Conservation (phyloP, 352 stramenopile genomes). For the Globisporangium rhizosaccharum region DNA sequence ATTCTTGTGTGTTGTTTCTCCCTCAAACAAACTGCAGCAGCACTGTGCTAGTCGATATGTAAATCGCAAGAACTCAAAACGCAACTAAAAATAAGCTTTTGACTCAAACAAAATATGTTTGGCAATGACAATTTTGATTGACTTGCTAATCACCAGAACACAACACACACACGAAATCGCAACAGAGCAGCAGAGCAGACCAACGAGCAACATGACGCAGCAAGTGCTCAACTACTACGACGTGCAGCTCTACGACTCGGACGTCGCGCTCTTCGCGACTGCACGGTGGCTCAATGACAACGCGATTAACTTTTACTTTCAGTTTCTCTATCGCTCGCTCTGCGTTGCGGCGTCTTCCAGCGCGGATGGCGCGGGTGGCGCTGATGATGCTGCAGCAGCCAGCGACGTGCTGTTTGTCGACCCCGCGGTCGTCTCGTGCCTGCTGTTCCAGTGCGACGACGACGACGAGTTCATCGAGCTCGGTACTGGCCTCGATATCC, state of each 20-base stretch:
- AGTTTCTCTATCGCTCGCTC: conserved; percentile 47
- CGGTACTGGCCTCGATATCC: conserved; percentile 34
- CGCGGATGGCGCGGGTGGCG: neutral
- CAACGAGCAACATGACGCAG: conserved; percentile 16
- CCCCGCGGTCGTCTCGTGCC: conserved; percentile 70
- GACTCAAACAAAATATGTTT: too few species aligned
- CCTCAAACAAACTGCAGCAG: neutral
- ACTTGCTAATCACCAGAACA: too few species aligned
- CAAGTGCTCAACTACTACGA: conserved; percentile 78
- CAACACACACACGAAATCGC: neutral
- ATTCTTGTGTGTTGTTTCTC: conserved; percentile 8
- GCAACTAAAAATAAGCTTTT: too few species aligned
- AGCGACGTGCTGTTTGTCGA: conserved; percentile 60
- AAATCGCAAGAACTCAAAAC: too few species aligned
- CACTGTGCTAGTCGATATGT: neutral
- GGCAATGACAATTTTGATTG: too few species aligned
- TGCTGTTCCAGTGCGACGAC: conserved; percentile 81
- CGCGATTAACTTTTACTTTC: conserved; percentile 80
- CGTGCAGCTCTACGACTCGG: conserved; percentile 76
- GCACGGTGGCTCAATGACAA: conserved; percentile 82
- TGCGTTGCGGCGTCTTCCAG: conserved; percentile 12
- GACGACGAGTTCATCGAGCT: conserved; percentile 70
- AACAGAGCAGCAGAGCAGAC: neutral
- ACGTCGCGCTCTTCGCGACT: conserved; percentile 60
- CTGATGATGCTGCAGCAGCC: neutral